phyloP scores from a whole-genome alignment of 345 rosid species.

The Populus simonii region DNA sequence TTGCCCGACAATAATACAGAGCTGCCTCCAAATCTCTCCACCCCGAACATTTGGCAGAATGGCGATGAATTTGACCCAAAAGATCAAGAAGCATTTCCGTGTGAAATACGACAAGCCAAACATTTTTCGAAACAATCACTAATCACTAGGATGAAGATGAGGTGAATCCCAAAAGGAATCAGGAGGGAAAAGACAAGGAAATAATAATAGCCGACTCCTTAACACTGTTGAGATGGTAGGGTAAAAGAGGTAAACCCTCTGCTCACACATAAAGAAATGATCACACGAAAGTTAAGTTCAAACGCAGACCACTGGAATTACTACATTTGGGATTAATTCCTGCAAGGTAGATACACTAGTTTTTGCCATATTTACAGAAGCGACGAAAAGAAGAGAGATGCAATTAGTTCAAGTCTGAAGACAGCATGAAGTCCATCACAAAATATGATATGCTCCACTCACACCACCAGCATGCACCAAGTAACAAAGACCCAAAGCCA shows the following conservation, averaged over 20 bases:
- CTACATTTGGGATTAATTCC: not conserved
- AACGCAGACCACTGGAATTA: not conserved
- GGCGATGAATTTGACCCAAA: not conserved
- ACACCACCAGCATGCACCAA: slow-evolving; percentile 1
- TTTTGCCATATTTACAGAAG: slow-evolving; percentile 12
- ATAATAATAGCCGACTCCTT: not conserved
- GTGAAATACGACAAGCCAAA: not conserved
- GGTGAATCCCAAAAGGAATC: not conserved
- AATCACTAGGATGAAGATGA: not conserved
- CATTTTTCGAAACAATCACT: not conserved
- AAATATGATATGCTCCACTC: not conserved
- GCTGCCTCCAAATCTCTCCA: not conserved
- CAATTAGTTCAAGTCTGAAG: not conserved
- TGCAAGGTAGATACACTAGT: not conserved
- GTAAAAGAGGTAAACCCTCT: slow-evolving; percentile 1
- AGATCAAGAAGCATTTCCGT: not conserved
- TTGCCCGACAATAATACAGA: not conserved
- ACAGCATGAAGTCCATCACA: not conserved
- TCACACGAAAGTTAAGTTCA: not conserved
- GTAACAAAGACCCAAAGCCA: slow-evolving; percentile 45
- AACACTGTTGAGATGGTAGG: not conserved
- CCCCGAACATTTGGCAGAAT: not conserved
- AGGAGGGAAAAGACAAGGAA: not conserved
- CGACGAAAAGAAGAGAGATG: not conserved
- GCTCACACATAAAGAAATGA: not conserved